Base-by-base conservation (phyloP, 371 early-diverging fungal genomes). In the Mortierella sp. region DNA sequence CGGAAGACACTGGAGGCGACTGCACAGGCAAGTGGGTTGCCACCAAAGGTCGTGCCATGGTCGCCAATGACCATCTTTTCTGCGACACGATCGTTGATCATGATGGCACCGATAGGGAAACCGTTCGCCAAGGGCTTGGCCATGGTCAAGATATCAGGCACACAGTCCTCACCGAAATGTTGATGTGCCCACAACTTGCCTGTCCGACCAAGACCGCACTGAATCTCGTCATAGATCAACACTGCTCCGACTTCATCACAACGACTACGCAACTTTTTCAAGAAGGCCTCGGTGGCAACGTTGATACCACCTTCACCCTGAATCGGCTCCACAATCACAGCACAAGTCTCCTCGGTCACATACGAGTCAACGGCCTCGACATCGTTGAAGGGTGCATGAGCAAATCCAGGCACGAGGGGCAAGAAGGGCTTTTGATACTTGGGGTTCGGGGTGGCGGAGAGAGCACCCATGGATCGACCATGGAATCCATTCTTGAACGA, bases 11-110 rank as follows among this genome's bases (percentile, higher is more conserved):
- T 81, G 23, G 88, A 81, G 19, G 92, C 97, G 14, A 91, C 90
- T 46, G 89, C 85, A 62, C 95, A 89, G 16, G 94, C 97, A 48
- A 97, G 81, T 14, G 98, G 97, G 70, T 92, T 93, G 52, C 98
- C 98, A 62, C 99, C 99, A 89, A 95, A 97, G 9, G 97, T 98
- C 5, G 98, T 97, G 57, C 99, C 98, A 74, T 98, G 98, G 70
- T 97, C 97, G 66, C 89, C 94, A 37, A 88, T 74, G 37, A 88
- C 88, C 81, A 98, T 92, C 66, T 88, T 73, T 19, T 88, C 87
- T 11, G 95, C 95, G n/a, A 97, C 94, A 65, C 85, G 81, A 44
- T 88, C 85, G 51, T 86, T 85, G 58, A 93, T 88, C 72, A 97
- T 69, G 68, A 93, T 89, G 30, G 98, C 98, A 75, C 98, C 97